phyloP scores from a whole-genome alignment of 2,329 filamentous ascomycete genomes.

The Proliferodiscus dingleyae region DNA sequence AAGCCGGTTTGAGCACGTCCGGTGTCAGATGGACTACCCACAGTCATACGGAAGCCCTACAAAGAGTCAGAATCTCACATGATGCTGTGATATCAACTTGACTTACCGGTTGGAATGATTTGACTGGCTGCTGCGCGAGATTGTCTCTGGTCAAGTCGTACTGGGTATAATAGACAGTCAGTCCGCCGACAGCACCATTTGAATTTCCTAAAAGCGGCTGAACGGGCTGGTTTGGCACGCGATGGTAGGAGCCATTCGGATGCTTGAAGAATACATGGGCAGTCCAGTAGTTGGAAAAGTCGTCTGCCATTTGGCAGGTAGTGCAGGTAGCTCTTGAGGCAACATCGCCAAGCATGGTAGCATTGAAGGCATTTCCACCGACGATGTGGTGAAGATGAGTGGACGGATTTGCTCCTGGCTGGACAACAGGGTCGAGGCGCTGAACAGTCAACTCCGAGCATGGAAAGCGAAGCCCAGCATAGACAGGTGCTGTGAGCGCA shows the following conservation, averaged over 20 bases:
- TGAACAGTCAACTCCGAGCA: slow-evolving; percentile 15
- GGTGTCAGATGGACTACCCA: slow-evolving; percentile 9
- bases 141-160: slow-evolving; percentile 12
- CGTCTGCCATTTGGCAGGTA: slow-evolving; percentile 18
- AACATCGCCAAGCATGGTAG: slow-evolving; percentile 15
- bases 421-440: slow-evolving; percentile 17
- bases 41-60: slow-evolving; percentile 21
- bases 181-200: slow-evolving; percentile 10
- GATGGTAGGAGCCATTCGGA: slow-evolving; percentile 18
- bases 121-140: slow-evolving; percentile 10
- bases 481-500: slow-evolving; percentile 4
- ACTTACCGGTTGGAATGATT: slow-evolving; percentile 16
- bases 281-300: slow-evolving; percentile 28
- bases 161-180: slow-evolving; percentile 19
- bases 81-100: not conserved
- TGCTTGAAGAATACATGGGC: slow-evolving; percentile 22
- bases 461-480: slow-evolving; percentile 17
- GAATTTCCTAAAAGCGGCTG: slow-evolving; percentile 3
- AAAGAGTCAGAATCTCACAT: slow-evolving; percentile 3
- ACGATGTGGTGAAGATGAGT: slow-evolving; percentile 18
- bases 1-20: slow-evolving; percentile 4
- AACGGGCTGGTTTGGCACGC: slow-evolving; percentile 8
- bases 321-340: slow-evolving; percentile 14
- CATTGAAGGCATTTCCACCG: slow-evolving; percentile 17
- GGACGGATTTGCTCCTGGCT: slow-evolving; percentile 11